These are phyloP conservation scores for Nyssa sinensis DNA, from an alignment of 148 eudicot species.

Conservation along the genomic window DNA sequence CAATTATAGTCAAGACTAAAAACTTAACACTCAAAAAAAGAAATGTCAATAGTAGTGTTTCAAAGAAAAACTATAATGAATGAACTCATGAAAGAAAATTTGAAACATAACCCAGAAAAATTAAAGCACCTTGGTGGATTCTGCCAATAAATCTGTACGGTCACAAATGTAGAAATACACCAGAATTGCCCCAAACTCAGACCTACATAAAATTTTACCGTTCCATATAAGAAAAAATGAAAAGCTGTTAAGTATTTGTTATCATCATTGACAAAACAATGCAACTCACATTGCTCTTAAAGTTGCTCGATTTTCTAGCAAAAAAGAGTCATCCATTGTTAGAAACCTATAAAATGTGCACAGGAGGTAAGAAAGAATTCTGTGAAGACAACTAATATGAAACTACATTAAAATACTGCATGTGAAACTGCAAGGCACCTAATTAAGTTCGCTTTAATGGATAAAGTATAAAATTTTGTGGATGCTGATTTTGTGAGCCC, in stretches of 20 bases:
- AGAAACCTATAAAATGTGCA: constrained; percentile 58
- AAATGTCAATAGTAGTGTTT: not conserved
- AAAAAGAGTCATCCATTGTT: constrained; percentile 84
- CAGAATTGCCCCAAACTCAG: constrained; percentile 75
- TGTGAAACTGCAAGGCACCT: constrained; percentile 47
- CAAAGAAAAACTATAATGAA: not conserved
- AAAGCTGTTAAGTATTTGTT: constrained; percentile 1
- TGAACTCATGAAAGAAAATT: not conserved
- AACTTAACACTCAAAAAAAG: not conserved
- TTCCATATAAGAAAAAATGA: constrained; percentile 7
- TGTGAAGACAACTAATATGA: not conserved
- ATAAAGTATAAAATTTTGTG: constrained; percentile 46
- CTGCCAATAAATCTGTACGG: constrained; percentile 71
- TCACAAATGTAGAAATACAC: constrained; percentile 83
- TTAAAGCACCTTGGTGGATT: constrained; percentile 69
- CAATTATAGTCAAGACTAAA: not conserved
- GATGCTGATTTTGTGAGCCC: constrained; percentile 81
- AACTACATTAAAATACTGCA: not conserved
- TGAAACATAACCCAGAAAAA: not conserved
- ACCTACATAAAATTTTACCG: constrained; percentile 40
- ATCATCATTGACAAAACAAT: constrained; percentile 5
- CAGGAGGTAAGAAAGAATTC: constrained; percentile 11
- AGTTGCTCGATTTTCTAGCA: constrained; percentile 73
- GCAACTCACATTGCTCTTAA: constrained; percentile 85
- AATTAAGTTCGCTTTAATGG: constrained; percentile 68